A percentile compares a stretch with the other conserved stretches of the same genome.
Evolutionary conservation across 2,329 filamentous ascomycete species (phyloP).

Genomic region (Chaetoscypha palmicola): DNA sequence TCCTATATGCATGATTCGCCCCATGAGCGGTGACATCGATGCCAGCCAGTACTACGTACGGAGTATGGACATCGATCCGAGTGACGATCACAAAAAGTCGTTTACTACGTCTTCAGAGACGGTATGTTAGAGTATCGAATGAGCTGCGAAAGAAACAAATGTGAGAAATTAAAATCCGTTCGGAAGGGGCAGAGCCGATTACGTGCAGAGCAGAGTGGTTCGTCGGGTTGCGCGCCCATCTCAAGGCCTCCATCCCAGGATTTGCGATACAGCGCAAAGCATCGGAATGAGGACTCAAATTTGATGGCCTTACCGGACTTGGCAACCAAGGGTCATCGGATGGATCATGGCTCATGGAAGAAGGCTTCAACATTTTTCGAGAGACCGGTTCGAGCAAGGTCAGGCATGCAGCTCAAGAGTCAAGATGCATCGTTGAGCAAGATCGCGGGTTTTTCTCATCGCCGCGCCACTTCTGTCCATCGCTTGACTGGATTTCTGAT

Average conservation of each 20-base stretch:
- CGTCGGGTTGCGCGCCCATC: slow-evolving; percentile 3
- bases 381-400: slow-evolving; percentile 4
- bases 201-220: slow-evolving; percentile 11
- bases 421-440: not conserved
- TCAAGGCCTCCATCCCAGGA: slow-evolving; percentile 3
- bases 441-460: slow-evolving; percentile 3
- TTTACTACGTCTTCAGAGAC: slow-evolving; percentile 2
- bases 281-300: slow-evolving; percentile 9
- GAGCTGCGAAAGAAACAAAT: slow-evolving; percentile 5
- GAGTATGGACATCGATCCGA: slow-evolving; percentile 5
- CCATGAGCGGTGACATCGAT: not conserved
- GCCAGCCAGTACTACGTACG: too few relatives aligned
- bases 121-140: not conserved
- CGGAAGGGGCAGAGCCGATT: slow-evolving; percentile 13
- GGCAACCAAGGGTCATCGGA: slow-evolving; percentile 4
- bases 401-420: too few relatives aligned
- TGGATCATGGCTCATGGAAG: slow-evolving; percentile 5
- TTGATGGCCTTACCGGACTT: slow-evolving; percentile 1
- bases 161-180: slow-evolving; percentile 9
- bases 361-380: not conserved
- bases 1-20: slow-evolving; percentile 15
- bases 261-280: slow-evolving; percentile 5
- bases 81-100: not conserved
- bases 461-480: slow-evolving; percentile 10
- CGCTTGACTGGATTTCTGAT: slow-evolving; percentile 6